Evolutionary conservation across 2,329 filamentous ascomycete species (phyloP), one percentile per base, ranked within the genome.

Genomic region (Aspergillus latus): DNA sequence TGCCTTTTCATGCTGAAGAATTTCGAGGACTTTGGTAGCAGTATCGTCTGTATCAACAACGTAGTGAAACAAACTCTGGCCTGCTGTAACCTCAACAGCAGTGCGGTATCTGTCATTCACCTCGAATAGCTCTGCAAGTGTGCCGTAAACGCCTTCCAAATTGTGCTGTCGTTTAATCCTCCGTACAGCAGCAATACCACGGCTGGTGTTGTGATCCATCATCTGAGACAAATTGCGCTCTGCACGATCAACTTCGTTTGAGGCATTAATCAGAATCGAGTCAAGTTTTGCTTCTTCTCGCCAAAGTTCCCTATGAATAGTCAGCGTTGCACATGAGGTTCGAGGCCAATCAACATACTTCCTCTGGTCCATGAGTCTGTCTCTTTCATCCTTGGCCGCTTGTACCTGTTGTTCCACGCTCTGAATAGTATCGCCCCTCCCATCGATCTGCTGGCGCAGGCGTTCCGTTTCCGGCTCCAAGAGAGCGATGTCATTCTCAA

Each of bases 1-100:
- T 13, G 89, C 88, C 59, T 86, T 88, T 63, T 90, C 86, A 62
- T 86, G 87, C 69, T 92, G 88, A 29, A 99, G 80, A 11, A 86
- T 83, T 63, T 93, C 88, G 43, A 94, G 85, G 34, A 97, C 84
- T 63, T 85, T 84, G 1, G 90, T 91, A 0, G 92, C 92, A 0
- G 92, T 97, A 40, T 89, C 85, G 59, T 95, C 91, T 49, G 88
- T 93, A 71, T 99, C 93, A 43, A 97, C 93, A 9, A 99, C 87
- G 63, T 96, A 96, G 74, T 99, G 91, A 76, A 99, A 99, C 7
- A 99, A 81, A 70, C 91, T 96, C 61, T 87, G 88, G 15, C 94
- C 94, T 2, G 93, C 94, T 50, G 92, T 94, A 65, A 96, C 91
- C 74, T 99, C 94, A 8, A 95, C 88, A 1, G 94, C 91, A 9